A percentile compares a stretch with the other conserved stretches of the same genome.
Conservation (phyloP, 495 filamentous ascomycete species). For the Aspergillus steynii region DNA sequence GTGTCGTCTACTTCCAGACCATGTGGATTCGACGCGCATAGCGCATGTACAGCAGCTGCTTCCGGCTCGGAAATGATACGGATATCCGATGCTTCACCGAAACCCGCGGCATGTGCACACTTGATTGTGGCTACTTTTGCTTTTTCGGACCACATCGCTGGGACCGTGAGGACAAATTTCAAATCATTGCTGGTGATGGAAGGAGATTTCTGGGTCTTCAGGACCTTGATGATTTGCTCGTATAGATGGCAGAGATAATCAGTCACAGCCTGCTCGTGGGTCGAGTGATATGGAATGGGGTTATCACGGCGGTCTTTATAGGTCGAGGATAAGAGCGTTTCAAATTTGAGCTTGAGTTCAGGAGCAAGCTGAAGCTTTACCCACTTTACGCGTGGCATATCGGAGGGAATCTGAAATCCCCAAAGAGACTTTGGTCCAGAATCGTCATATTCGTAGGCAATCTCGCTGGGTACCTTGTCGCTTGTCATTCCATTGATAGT, state of each 20-base stretch:
- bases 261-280: constrained; percentile 59
- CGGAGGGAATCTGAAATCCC: constrained; percentile 51
- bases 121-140: constrained; percentile 67
- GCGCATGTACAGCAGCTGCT: constrained; percentile 71
- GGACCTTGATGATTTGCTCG: constrained; percentile 23
- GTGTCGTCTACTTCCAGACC: constrained; percentile 61
- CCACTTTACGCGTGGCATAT: constrained; percentile 46
- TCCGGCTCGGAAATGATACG: constrained; percentile 75
- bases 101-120: constrained; percentile 67
- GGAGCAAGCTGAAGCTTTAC: constrained; percentile 52
- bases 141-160: constrained; percentile 71
- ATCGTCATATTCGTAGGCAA: constrained; percentile 34
- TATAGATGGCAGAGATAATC: constrained; percentile 59
- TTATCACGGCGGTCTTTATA: constrained; percentile 12
- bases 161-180: constrained; percentile 63
- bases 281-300: constrained; percentile 47
- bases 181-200: constrained; percentile 63
- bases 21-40: constrained; percentile 67
- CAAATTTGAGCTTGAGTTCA: constrained; percentile 16
- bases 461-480: constrained; percentile 39
- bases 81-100: constrained; percentile 60
- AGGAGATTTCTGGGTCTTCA: constrained; percentile 53
- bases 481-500: constrained; percentile 31
- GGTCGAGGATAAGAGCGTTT: constrained; percentile 19
- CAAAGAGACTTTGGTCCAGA: constrained; percentile 33